These are phyloP conservation scores for Brassica rapa DNA, from an alignment of 345 rosid genomes.

Conservation along the genomic window DNA sequence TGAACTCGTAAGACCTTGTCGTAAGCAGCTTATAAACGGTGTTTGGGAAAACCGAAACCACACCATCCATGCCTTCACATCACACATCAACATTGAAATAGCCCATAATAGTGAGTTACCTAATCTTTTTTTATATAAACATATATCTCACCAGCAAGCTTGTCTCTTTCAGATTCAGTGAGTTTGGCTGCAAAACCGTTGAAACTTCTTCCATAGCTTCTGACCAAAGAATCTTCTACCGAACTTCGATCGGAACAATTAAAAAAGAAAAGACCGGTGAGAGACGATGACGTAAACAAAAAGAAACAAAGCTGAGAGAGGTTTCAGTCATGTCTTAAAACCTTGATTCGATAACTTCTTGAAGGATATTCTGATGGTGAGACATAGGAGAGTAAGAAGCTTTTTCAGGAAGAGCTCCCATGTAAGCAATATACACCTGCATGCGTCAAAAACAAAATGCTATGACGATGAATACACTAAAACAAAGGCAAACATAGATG, in stretches of 20 bases:
- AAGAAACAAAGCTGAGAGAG: neutral
- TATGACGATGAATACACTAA: neutral
- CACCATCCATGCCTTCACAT: constrained; percentile 44
- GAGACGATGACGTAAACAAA: neutral
- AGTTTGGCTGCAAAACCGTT: constrained; percentile 53
- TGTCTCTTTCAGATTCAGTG: constrained; percentile 49
- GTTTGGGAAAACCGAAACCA: constrained; percentile 55
- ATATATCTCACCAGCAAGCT: constrained; percentile 43
- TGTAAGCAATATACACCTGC: constrained; percentile 40
- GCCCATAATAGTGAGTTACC: neutral
- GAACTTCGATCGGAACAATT: neutral
- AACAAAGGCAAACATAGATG: neutral
- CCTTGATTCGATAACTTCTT: constrained; percentile 26
- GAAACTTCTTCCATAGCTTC: constrained; percentile 48
- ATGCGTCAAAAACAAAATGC: neutral
- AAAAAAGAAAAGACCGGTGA: neutral
- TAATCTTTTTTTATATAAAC: neutral
- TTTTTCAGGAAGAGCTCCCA: constrained; percentile 38
- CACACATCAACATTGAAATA: neutral
- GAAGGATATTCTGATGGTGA: constrained; percentile 39
- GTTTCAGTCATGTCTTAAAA: neutral
- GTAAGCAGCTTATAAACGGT: constrained; percentile 42
- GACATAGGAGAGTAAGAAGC: constrained; percentile 30
- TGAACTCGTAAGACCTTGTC: constrained; percentile 58
- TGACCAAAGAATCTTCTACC: constrained; percentile 34